Base-by-base conservation (phyloP, 164 flowering plant species). In the Chloranthus sessilifolius region DNA sequence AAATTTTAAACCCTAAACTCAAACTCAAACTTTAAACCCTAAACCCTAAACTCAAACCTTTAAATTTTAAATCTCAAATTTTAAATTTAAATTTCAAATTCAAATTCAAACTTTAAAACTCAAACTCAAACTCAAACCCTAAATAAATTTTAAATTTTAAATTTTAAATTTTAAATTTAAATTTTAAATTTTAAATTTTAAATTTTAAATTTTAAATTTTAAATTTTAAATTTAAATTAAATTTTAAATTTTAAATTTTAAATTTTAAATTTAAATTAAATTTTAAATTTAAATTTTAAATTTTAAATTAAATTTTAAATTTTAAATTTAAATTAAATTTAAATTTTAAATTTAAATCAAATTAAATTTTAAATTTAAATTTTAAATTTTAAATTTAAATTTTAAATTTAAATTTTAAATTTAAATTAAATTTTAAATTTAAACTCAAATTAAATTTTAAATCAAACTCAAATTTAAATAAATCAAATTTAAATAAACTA, bases 41-140 rank as follows among this genome's bases (percentile, higher is more conserved):
- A 41, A 41, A 41, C 45, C 45, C 45, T 41, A 41, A 41, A 41
- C n/a, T n/a, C n/a, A n/a, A n/a, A n/a, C n/a, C n/a, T n/a, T n/a
- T n/a, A n/a, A n/a, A n/a, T n/a, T n/a, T n/a, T n/a, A n/a, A n/a
- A n/a, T n/a, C n/a, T n/a, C n/a, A n/a, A n/a, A n/a, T n/a, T n/a
- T n/a, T n/a, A n/a, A n/a, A n/a, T n/a, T n/a, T n/a, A n/a, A n/a
- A n/a, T n/a, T n/a, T n/a, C n/a, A n/a, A n/a, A n/a, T n/a, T n/a
- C n/a, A n/a, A n/a, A n/a, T n/a, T n/a, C n/a, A n/a, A n/a, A n/a
- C n/a, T n/a, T n/a, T n/a, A n/a, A n/a, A n/a, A n/a, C n/a, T n/a
- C n/a, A n/a, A n/a, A n/a, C n/a, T n/a, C n/a, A n/a, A n/a, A n/a
- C n/a, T n/a, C n/a, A n/a, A n/a, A n/a, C n/a, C n/a, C n/a, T n/a